Base-by-base conservation (phyloP, 1,284 basidiomycete genomes). In the Cryptococcus wingfieldii region DNA sequence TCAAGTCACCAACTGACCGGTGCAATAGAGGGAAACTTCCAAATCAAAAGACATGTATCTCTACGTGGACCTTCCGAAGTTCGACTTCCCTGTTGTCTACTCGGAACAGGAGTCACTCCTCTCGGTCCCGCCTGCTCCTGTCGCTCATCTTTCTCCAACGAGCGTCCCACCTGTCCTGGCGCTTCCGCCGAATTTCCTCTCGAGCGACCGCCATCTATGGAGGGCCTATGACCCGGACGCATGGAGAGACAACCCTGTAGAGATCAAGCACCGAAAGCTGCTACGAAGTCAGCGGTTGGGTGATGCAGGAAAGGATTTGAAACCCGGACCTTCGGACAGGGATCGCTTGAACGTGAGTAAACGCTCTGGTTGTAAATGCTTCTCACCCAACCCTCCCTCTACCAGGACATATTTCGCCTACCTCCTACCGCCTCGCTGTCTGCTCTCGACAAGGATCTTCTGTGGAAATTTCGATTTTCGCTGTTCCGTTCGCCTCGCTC, bases 381-480 rank as follows among this genome's bases (percentile, higher is more conserved):
- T 28, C 23, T 50, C 16, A 28, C 37, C 4, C 6, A 23, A 23
- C 23, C 23, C 23, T 23, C 23, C 23, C 23, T 23, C 13, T 16
- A 9, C 18, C 28, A 96, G 92, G 86, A 87, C 59, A 93, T 99
- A 45, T 83, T 99, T 54, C 66, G 86, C 83, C 54, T 98, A 90
- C 72, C 94, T 0, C 95, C 96, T 0, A 96, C 90, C 51, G 89
- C 89, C 57, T 82, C 84, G 9, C 82, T 98, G 5, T 90, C 84
- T 1, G 86, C 91, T 0, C 87, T 93, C 66, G 95, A 99, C 78
- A 96, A 95, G 72, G 95, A 98, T 64, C 78, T 95, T 16, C 86
- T 98, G 25, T 99, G 96, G 96, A 94, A 96, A 71, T 99, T 96
- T 82, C 85, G 96, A 10, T 99, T 98, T 78, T 98, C 97, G 65